Evolutionary conservation across 176 grass and related monocot species (phyloP).

Genomic region (Oryza meyeriana): DNA sequence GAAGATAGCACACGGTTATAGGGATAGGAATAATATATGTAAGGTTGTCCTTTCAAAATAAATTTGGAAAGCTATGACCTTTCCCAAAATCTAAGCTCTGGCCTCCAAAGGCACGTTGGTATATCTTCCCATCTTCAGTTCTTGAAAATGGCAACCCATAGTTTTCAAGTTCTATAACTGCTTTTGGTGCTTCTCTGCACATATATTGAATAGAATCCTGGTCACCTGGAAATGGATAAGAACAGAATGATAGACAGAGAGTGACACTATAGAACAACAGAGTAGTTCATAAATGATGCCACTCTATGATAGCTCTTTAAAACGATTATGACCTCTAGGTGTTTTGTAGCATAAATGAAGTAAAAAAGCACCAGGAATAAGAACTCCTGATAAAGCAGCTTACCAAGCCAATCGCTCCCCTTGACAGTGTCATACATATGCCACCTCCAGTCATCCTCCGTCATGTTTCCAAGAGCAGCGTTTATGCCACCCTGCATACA

Average conservation of each 20-base stretch:
- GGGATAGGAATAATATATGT: slow-evolving; percentile 4
- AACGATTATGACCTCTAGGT: slow-evolving; percentile 6
- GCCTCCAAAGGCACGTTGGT: slow-evolving; percentile 97
- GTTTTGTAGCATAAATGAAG: background rate
- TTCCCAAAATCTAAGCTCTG: slow-evolving; percentile 99
- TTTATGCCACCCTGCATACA: slow-evolving; percentile 85
- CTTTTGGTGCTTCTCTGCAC: slow-evolving; percentile 99
- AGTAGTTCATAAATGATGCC: background rate
- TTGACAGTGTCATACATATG: slow-evolving; percentile 99
- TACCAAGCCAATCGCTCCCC: slow-evolving; percentile 97
- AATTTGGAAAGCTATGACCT: slow-evolving; percentile 46
- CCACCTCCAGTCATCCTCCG: slow-evolving; percentile 99
- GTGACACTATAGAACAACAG: background rate
- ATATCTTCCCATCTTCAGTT: slow-evolving; percentile 99
- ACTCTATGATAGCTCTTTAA: slow-evolving; percentile 11
- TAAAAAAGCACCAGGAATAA: background rate
- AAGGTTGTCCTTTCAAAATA: background rate
- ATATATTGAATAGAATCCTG: slow-evolving; percentile 99
- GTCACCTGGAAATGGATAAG: slow-evolving; percentile 60
- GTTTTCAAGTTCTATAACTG: slow-evolving; percentile 99
- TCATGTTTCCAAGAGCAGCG: slow-evolving; percentile 97
- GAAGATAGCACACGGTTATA: slow-evolving; percentile 3
- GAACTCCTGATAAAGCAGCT: slow-evolving; percentile 6
- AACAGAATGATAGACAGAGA: background rate
- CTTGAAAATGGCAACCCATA: slow-evolving; percentile 97